phyloP scores from a whole-genome alignment of 768 basidiomycete genomes.

The Lactarius trivialis region DNA sequence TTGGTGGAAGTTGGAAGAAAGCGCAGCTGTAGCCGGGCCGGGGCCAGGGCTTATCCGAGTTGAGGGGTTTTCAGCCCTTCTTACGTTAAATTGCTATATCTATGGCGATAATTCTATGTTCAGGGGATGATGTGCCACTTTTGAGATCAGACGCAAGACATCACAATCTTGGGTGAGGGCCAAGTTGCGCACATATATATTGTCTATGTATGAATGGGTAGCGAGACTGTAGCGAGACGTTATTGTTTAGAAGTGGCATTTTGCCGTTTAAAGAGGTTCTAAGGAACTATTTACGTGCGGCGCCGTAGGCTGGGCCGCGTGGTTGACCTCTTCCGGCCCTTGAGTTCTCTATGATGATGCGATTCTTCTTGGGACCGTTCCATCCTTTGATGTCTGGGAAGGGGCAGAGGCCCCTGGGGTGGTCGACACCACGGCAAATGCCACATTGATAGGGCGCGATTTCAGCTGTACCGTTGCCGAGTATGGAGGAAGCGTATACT shows the following conservation, averaged over 20 bases:
- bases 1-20: no score
- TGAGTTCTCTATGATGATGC: neutral
- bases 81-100: no score
- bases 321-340: neutral
- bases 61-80: no score
- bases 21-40: no score
- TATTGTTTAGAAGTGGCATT: neutral
- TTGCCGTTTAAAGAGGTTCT: neutral
- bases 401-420: neutral
- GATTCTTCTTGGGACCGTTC: neutral
- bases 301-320: neutral
- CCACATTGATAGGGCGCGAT: neutral
- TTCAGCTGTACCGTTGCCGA: neutral
- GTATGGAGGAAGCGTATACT: neutral
- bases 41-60: no score
- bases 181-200: neutral
- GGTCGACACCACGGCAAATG: neutral
- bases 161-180: no score
- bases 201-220: neutral
- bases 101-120: no score
- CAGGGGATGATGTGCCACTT: no score
- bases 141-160: no score
- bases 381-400: neutral
- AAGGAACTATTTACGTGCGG: neutral
- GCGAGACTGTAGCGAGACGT: neutral